Evolutionary conservation across 441 rosid genomes (phyloP).

Genomic region (Flueggea neowawraea): DNA sequence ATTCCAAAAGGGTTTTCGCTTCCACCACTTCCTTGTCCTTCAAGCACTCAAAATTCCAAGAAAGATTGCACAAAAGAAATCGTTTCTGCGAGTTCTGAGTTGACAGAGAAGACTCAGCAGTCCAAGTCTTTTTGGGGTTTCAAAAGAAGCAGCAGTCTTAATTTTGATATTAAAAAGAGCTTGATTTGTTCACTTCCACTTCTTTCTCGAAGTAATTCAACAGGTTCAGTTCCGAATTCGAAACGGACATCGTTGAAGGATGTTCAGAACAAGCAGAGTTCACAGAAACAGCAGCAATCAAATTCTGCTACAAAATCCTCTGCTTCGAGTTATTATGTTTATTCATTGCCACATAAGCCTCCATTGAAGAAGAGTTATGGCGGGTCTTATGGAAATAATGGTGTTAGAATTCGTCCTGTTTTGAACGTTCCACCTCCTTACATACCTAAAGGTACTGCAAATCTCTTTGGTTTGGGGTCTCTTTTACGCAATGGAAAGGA

Average conservation of each 20-base stretch:
- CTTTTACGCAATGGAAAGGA: constrained; percentile 52
- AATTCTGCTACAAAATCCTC: constrained; percentile 17
- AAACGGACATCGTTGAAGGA: constrained; percentile 31
- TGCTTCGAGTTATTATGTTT: constrained; percentile 25
- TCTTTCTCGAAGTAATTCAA: constrained; percentile 63
- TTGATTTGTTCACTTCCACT: constrained; percentile 58
- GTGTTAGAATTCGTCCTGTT: constrained; percentile 50
- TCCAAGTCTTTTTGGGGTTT: constrained; percentile 70
- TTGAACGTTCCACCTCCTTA: constrained; percentile 65
- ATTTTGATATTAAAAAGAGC: constrained; percentile 49
- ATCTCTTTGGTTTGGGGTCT: constrained; percentile 59
- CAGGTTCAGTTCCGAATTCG: constrained; percentile 44
- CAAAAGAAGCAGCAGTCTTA: constrained; percentile 68
- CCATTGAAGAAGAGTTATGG: constrained; percentile 39
- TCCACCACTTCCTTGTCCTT: constrained; percentile 32
- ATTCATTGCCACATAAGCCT: constrained; percentile 47
- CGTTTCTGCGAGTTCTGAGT: constrained; percentile 7
- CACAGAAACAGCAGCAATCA: constrained; percentile 5
- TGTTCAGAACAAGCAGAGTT: constrained; percentile 22
- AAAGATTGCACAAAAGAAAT: constrained; percentile 13
- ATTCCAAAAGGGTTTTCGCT: constrained; percentile 9
- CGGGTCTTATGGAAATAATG: constrained; percentile 29
- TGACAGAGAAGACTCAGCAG: constrained; percentile 15
- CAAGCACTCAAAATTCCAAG: constrained; percentile 1
- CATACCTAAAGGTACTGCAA: constrained; percentile 46